Evolutionary conservation across 257 asterid species (phyloP), one percentile per base, ranked within the genome.

Genomic region (Leptodermis oblonga): DNA sequence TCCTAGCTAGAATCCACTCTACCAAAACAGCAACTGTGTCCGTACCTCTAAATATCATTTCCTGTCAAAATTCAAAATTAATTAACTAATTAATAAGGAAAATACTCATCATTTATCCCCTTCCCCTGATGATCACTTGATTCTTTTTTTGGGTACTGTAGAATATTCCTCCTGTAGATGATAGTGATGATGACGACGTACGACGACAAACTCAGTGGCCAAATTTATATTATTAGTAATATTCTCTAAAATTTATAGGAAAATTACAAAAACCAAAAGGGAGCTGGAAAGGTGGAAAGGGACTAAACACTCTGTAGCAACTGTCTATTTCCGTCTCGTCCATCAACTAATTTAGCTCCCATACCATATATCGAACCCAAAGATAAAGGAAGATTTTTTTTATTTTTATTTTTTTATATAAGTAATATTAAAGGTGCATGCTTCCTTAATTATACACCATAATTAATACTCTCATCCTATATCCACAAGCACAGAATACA

Each of bases 11-110:
- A 66, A 91, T 80, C 97, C 97, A 91, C 75, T 91, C 97, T 20
- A 87, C 76, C 61, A 89, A 56, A 25, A 86, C 82, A 0, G 95
- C 90, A 34, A 91, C 92, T 0, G 97, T 89, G 81, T 91, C 97
- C 0, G 95, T 89, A 8, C 97, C 96, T 67, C 97, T 79, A 65
- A 91, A 89, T 82, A 91, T 83, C 97, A 89, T 89, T 77, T 91
- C 96, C 97, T 91, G 85, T 53, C 37, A 55, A 2, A 17, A n/a
- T n/a, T n/a, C n/a, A n/a, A n/a, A n/a, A n/a, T n/a, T n/a, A n/a
- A n/a, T n/a, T n/a, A n/a, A n/a, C n/a, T n/a, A n/a, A n/a, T n/a
- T n/a, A n/a, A n/a, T n/a, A n/a, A n/a, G n/a, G n/a, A n/a, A n/a
- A n/a, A n/a, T n/a, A n/a, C n/a, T n/a, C n/a, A 34, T 34, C 39